Conservation (phyloP, 2,329 filamentous ascomycete genomes). For the Ophiocordyceps camponoti-leonardi region DNA sequence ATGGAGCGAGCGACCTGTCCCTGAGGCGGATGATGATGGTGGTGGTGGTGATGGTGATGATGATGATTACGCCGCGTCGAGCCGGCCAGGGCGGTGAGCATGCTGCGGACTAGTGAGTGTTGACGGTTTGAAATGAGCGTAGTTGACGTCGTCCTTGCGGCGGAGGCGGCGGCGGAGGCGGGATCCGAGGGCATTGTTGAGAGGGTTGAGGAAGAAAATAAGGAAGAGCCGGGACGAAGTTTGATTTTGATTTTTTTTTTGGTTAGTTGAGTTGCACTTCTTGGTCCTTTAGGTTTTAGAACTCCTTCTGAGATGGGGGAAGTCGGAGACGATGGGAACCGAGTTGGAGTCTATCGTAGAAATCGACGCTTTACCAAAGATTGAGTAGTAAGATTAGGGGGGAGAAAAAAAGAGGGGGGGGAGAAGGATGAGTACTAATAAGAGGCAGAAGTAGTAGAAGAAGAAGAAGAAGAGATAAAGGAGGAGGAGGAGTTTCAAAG, state of each 20-base stretch:
- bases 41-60: too few relatives aligned
- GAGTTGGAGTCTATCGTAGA: neutral
- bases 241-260: neutral
- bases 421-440: too few relatives aligned
- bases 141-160: neutral
- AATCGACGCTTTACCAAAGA: conserved; percentile 2
- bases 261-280: too few relatives aligned
- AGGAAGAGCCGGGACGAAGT: neutral
- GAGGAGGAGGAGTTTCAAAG: too few relatives aligned
- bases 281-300: too few relatives aligned
- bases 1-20: neutral
- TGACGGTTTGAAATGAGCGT: neutral
- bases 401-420: neutral
- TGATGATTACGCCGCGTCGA: neutral
- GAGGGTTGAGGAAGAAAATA: neutral
- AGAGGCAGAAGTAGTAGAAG: too few relatives aligned
- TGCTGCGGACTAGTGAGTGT: neutral
- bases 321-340: neutral
- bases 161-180: neutral
- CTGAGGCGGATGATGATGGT: neutral
- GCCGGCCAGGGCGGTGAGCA: neutral
- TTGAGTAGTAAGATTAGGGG: neutral
- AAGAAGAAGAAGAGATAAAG: too few relatives aligned
- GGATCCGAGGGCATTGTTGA: neutral
- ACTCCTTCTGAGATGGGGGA: neutral